Base-by-base conservation (phyloP, 1,284 basidiomycete genomes). In the Cryptococcus floricola region DNA sequence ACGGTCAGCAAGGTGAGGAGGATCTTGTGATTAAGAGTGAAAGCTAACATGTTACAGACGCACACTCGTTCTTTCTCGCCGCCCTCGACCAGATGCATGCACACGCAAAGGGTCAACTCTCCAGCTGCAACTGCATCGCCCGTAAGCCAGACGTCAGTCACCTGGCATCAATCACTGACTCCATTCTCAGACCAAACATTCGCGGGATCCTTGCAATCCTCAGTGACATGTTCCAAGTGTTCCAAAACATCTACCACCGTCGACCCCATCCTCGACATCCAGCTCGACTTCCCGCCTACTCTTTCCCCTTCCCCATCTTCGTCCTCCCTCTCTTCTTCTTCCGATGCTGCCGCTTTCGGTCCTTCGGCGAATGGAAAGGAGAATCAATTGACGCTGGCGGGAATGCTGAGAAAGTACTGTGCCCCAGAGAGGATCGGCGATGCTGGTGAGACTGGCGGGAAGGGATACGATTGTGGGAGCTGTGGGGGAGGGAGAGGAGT, bases 261-360 rank as follows among this genome's bases (percentile, higher is more conserved):
- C 39, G 94, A 98, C 67, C 91, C 91, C 1, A 89, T 94, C 79
- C 80, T 97, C 25, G 95, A 98, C 67, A 82, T 98, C 61, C 94
- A 89, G 66, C 81, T 98, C 39, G 92, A 96, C 69, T 79, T 97
- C 59, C 70, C 72, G 3, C 39, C 58, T 7, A 43, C 58, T 14
- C 13, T 51, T 9, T 48, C 54, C 5, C 19, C 48, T 16, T 48
- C 25, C 19, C 58, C 39, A 14, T 48, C 54, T 37, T 63, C 48
- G 3, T 61, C 59, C 7, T 42, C 47, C 16, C 42, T 48, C 10
- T 59, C 60, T 18, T 57, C 58, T 5, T 59, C 60, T 13, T 41
- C 42, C 6, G 37, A 47, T n/a, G 34, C 55, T 3, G 46, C 52
- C 19, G 57, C 50, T 27, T 34, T 57, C 13, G 56, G 56, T n/a